Evolutionary conservation across 1,284 basidiomycete genomes (phyloP), one percentile per base, ranked within the genome.

Genomic region (Abortiporus biennis): DNA sequence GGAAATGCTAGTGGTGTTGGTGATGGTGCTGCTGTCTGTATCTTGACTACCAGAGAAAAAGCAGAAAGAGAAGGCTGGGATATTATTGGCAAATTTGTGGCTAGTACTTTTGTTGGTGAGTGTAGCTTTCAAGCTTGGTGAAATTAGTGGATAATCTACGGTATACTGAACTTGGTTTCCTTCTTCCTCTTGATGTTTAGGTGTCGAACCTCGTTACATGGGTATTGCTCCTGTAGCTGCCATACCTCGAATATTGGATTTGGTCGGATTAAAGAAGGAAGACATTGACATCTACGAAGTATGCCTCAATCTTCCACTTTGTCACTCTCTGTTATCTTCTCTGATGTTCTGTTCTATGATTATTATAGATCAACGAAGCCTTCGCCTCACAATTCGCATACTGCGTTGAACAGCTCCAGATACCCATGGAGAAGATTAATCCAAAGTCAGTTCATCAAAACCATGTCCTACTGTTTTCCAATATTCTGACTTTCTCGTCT

Each of bases 1-100:
- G 88, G 87, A 16, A 97, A 97, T 62, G 91, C 94, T 1, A 94
- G 91, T 49, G 93, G 94, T 44, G 78, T 98, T 23, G 92, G 92
- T 8, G 95, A 99, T 61, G 95, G 95, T 42, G 95, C 93, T 23
- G 95, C 92, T 6, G 67, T 95, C 15, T 89, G 91, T 46, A 75
- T 99, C 38, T 69, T 99, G 49, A 92, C 90, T 6, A 85, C 91
- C 32, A 78, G 95, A 42, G 80, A 77, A 45, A 76, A 80, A 36
- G 95, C 95, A 15, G 78, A 89, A 65, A 78, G 79, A 59, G 83
- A 92, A 50, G 90, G 87, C 23, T 78, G 95, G 68, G 78, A 88
- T 22, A 81, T 99, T 52, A 52, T 97, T 27, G 95, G 80, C 42
- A 98, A 98, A 69, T 98, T 84, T 68, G 80, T 92, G 42, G 78